A percentile compares a stretch with the other conserved stretches of the same genome.
These are phyloP conservation scores for Suhomyces bokatorum DNA, from an alignment of 1,139 yeast genomes.

Conservation along the genomic window DNA sequence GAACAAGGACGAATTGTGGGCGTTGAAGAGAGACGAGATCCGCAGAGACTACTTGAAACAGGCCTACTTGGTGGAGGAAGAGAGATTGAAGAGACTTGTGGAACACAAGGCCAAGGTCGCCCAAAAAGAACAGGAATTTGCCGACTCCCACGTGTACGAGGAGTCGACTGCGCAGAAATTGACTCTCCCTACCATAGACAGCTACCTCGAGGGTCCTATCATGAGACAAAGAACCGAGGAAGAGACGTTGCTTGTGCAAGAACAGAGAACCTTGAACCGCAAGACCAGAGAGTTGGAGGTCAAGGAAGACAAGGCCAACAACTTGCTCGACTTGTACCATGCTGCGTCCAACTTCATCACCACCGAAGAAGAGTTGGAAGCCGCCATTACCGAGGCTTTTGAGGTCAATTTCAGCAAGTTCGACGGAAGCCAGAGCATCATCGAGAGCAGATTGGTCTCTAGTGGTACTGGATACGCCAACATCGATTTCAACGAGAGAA, in stretches of 20 bases:
- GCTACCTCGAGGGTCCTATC: conserved; percentile 64
- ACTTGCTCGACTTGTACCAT: conserved; percentile 70
- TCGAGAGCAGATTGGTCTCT: conserved; percentile 41
- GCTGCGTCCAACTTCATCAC: conserved; percentile 65
- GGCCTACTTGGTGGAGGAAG: conserved; percentile 58
- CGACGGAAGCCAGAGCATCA: conserved; percentile 35
- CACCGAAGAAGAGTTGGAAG: conserved; percentile 61
- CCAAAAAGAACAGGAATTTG: conserved; percentile 28
- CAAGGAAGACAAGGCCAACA: conserved; percentile 50
- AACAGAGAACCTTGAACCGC: conserved; percentile 39
- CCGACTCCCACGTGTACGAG: conserved; percentile 26
- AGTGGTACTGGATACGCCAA: conserved; percentile 32
- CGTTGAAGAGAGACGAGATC: conserved; percentile 59
- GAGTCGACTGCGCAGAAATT: conserved; percentile 49
- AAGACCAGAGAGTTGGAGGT: conserved; percentile 32
- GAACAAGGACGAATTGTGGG: conserved; percentile 54
- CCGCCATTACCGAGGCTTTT: conserved; percentile 58
- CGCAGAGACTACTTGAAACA: conserved; percentile 72
- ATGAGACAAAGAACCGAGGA: conserved; percentile 71
- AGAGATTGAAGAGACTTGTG: conserved; percentile 30
- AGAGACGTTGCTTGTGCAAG: conserved; percentile 48
- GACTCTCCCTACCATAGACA: conserved; percentile 80
- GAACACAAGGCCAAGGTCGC: conserved; percentile 31
- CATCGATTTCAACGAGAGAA: conserved; percentile 31
- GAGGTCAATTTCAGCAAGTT: conserved; percentile 43